Evolutionary conservation across 2,329 filamentous ascomycete species (phyloP).

Genomic region (Colletotrichum gloeosporioides): DNA sequence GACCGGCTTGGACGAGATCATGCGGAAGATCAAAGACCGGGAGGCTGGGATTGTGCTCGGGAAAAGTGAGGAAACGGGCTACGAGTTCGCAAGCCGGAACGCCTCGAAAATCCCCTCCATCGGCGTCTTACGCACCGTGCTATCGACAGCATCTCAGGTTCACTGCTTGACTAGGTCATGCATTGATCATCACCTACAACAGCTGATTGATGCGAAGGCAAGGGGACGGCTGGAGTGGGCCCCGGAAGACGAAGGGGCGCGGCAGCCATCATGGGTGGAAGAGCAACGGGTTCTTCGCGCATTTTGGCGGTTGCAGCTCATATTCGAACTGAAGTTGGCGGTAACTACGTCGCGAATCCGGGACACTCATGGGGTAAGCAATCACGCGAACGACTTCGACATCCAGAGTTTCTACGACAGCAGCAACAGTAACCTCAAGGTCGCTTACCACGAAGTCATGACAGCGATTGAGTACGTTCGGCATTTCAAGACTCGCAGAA

Average conservation of each 20-base stretch:
- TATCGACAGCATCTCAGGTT: background rate
- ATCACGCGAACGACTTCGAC: background rate
- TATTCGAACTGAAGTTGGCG: background rate
- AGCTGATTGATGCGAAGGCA: background rate
- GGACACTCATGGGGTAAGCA: too few relatives aligned
- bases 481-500: accelerated
- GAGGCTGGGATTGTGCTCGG: slow-evolving; percentile 12
- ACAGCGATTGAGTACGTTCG: background rate
- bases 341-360: background rate
- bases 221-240: background rate
- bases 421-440: slow-evolving; percentile 5
- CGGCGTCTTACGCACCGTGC: background rate
- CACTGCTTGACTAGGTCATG: background rate
- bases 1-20: background rate
- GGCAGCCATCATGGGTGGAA: background rate
- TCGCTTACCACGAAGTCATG: slow-evolving; percentile 12
- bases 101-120: background rate
- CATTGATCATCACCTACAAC: background rate
- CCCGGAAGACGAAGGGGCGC: too few relatives aligned
- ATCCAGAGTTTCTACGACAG: slow-evolving; percentile 3
- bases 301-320: slow-evolving; percentile 11
- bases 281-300: slow-evolving; percentile 6
- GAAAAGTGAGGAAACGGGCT: background rate
- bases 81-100: background rate
- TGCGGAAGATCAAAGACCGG: background rate